Evolutionary conservation across 208 protist species (phyloP), one percentile per base, ranked within the genome.

Genomic region (Trypanosoma brucei): DNA sequence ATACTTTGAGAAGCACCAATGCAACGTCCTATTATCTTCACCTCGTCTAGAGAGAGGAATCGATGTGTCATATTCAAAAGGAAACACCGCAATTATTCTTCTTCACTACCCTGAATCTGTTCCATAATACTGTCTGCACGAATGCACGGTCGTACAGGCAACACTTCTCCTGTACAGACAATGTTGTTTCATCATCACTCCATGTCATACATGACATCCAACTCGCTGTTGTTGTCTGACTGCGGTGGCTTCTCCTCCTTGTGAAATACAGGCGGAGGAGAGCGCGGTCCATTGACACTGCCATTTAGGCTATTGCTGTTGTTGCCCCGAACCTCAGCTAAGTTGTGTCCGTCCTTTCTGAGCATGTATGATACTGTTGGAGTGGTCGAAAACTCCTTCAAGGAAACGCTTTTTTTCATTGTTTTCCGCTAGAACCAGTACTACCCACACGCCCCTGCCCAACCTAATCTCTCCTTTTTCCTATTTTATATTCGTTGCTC

Each of bases 361-460:
- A 92, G 78, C 88, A 94, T 94, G 67, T 91, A 92, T 40, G 88
- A 94, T 31, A 94, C 88, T 8, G 85, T 92, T 40, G 88, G 88
- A 9, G 88, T 94, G 1, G 85, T 94, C 37, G 88, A 94, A 58
- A 94, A 94, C 72, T 94, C 88, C 69, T 91, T 94, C 34, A 94
- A 69, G 2, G 88, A 94, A 35, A 91, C 81, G 59, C 83, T 92
- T 73, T 94, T 94, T 63, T 87, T 92, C 88, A 94, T 94, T 1
- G 13, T 34, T 30, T 36, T 22, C n/a, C 8, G 11, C 9, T 58
- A 36, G 31, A 7, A 34, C 13, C 8, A 9, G 6, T 13, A 34
- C 4, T 36, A 14, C 51, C 51, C n/a, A 46, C 42, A 46, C 11
- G 11, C 42, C 8, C 42, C 11, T 46, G 42, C 11, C 11, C 42